These are phyloP conservation scores for Pleurotus giganteus DNA, from an alignment of 768 basidiomycete species.

Conservation along the genomic window DNA sequence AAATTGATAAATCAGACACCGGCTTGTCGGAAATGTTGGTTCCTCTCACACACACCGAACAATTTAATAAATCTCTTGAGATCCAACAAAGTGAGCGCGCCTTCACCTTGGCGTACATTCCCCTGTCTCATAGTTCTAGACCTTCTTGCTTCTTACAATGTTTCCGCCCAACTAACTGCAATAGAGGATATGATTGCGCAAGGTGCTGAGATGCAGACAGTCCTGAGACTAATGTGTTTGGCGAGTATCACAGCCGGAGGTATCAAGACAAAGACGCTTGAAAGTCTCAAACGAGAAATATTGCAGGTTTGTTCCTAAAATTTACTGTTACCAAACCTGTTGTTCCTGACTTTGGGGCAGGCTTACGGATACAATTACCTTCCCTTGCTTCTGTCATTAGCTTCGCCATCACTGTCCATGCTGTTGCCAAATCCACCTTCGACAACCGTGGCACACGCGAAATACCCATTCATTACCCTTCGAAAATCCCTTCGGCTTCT, in stretches of 20 bases:
- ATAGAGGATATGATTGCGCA: constrained; percentile 92
- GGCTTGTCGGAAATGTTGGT: constrained; percentile 91
- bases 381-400: constrained; percentile 64
- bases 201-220: constrained; percentile 76
- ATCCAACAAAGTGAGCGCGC: constrained; percentile 84
- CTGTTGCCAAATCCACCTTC: constrained; percentile 70
- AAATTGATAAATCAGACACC: constrained; percentile 60
- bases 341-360: constrained; percentile 38
- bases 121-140: constrained; percentile 44
- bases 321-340: constrained; percentile 15
- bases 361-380: constrained; percentile 76
- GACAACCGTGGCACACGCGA: constrained; percentile 43
- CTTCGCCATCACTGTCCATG: constrained; percentile 64
- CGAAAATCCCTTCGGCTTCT: constrained; percentile 89
- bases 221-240: constrained; percentile 81
- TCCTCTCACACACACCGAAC: constrained; percentile 77
- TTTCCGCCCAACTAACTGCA: constrained; percentile 71
- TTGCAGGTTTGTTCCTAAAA: constrained; percentile 57
- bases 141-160: constrained; percentile 90
- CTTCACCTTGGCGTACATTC: background rate
- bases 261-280: constrained; percentile 82
- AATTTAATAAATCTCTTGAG: constrained; percentile 90
- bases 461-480: constrained; percentile 68
- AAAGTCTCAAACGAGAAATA: constrained; percentile 88
- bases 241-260: constrained; percentile 83